These are phyloP conservation scores for Sporobolomyces roseus DNA, from an alignment of 768 basidiomycete genomes.

Conservation along the genomic window DNA sequence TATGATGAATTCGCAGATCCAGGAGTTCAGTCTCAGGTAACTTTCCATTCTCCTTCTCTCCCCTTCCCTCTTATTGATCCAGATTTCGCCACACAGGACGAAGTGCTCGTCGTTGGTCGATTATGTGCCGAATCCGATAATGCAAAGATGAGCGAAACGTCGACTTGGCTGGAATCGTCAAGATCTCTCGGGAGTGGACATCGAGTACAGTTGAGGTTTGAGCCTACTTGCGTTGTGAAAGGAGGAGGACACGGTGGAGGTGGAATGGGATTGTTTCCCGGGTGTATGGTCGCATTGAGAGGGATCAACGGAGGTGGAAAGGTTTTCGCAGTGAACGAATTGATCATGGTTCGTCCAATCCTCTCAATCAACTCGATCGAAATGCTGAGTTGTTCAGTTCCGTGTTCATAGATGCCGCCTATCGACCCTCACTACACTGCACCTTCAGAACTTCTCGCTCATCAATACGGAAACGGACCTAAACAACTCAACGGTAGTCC, in stretches of 20 bases:
- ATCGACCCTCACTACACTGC: conserved; percentile 51
- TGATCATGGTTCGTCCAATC: conserved; percentile 60
- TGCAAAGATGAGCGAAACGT: conserved; percentile 59
- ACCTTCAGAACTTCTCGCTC: conserved; percentile 51
- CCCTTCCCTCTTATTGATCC: not conserved
- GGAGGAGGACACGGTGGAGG: conserved; percentile 62
- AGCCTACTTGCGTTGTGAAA: conserved; percentile 62
- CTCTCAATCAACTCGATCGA: not conserved
- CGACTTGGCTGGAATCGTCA: conserved; percentile 76
- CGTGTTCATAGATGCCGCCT: conserved; percentile 59
- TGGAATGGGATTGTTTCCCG: conserved; percentile 76
- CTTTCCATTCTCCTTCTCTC: not conserved
- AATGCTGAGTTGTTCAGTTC: too few species aligned
- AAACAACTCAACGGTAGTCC: conserved; percentile 54
- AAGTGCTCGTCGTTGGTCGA: conserved; percentile 67
- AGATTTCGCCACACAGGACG: conserved; percentile 51
- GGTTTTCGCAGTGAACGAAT: conserved; percentile 75
- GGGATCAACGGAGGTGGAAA: conserved; percentile 89
- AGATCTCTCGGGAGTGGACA: conserved; percentile 63
- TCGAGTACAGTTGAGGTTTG: conserved; percentile 68
- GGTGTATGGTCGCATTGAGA: conserved; percentile 75
- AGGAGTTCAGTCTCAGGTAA: conserved; percentile 42
- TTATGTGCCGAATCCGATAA: conserved; percentile 67
- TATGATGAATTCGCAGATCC: conserved; percentile 73
- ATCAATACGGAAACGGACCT: conserved; percentile 49